Evolutionary conservation across 2,329 filamentous ascomycete genomes (phyloP).

Genomic region (Botrytis porri): DNA sequence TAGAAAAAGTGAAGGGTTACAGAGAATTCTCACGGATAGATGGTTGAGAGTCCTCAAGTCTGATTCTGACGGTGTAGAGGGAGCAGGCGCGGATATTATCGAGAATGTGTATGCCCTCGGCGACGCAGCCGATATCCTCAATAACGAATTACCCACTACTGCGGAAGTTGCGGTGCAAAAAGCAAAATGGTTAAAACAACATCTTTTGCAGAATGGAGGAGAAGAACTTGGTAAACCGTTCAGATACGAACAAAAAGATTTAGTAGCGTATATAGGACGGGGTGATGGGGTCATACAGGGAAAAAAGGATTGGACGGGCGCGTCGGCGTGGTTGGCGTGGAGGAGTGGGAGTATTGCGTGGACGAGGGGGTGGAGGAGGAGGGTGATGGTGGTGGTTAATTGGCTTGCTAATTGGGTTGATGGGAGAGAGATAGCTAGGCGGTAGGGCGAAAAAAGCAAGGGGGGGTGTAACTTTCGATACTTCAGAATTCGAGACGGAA

Average conservation of each 20-base stretch:
- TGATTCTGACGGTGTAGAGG: slow-evolving; percentile 30
- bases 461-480: neutral
- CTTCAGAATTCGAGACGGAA: accelerated
- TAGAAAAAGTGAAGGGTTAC: slow-evolving; percentile 29
- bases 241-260: slow-evolving; percentile 24
- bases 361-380: slow-evolving; percentile 29
- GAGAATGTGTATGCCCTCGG: slow-evolving; percentile 34
- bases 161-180: slow-evolving; percentile 28
- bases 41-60: slow-evolving; percentile 21
- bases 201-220: neutral
- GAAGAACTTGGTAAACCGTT: slow-evolving; percentile 13
- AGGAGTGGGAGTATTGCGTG: slow-evolving; percentile 29
- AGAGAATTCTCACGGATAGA: slow-evolving; percentile 26
- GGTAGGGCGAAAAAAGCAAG: neutral
- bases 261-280: slow-evolving; percentile 28
- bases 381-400: slow-evolving; percentile 26
- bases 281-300: slow-evolving; percentile 28
- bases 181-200: slow-evolving; percentile 22
- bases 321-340: slow-evolving; percentile 29
- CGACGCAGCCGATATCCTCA: slow-evolving; percentile 34
- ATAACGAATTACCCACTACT: slow-evolving; percentile 25
- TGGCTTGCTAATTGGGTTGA: slow-evolving; percentile 28
- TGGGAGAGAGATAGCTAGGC: slow-evolving; percentile 25
- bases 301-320: slow-evolving; percentile 26
- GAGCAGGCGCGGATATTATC: slow-evolving; percentile 13